Evolutionary conservation across 192 early-diverging fungal species (phyloP).

Genomic region (Lunasporangiospora selenospora): DNA sequence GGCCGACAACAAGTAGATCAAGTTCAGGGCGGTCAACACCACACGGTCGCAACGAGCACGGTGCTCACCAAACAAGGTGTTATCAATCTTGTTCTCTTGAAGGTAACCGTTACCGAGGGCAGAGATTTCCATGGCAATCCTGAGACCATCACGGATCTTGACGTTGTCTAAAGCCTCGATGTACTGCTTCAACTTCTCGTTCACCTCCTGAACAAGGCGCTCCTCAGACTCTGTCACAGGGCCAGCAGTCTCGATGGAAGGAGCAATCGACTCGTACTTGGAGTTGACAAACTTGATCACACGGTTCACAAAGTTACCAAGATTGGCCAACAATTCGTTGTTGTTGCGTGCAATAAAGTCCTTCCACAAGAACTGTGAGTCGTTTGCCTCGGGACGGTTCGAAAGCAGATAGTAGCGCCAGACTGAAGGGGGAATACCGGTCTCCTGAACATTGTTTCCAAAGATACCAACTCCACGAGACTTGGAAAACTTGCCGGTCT

Average conservation of each 20-base stretch:
- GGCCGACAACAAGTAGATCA: constrained; percentile 89
- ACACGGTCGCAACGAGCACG: constrained; percentile 88
- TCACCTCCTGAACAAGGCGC: constrained; percentile 83
- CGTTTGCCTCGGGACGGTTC: constrained; percentile 91
- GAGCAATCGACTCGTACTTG: constrained; percentile 92
- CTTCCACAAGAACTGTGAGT: constrained; percentile 93
- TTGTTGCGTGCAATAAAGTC: constrained; percentile 96
- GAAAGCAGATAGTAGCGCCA: constrained; percentile 98
- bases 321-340: constrained; percentile 91
- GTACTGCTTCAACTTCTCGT: constrained; percentile 78
- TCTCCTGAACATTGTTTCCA: constrained; percentile 93
- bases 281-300: constrained; percentile 90
- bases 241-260: constrained; percentile 55
- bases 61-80: constrained; percentile 80
- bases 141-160: constrained; percentile 84
- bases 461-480: constrained; percentile 96
- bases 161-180: constrained; percentile 81
- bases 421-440: constrained; percentile 88
- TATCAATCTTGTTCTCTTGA: constrained; percentile 93
- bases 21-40: constrained; percentile 80
- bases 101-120: constrained; percentile 94
- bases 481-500: constrained; percentile 97
- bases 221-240: constrained; percentile 66
- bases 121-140: constrained; percentile 92
- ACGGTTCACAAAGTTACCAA: constrained; percentile 98